Evolutionary conservation across 1,284 basidiomycete species (phyloP), one percentile per base, ranked within the genome.

Genomic region (Pseudozyma tsukubaensis): DNA sequence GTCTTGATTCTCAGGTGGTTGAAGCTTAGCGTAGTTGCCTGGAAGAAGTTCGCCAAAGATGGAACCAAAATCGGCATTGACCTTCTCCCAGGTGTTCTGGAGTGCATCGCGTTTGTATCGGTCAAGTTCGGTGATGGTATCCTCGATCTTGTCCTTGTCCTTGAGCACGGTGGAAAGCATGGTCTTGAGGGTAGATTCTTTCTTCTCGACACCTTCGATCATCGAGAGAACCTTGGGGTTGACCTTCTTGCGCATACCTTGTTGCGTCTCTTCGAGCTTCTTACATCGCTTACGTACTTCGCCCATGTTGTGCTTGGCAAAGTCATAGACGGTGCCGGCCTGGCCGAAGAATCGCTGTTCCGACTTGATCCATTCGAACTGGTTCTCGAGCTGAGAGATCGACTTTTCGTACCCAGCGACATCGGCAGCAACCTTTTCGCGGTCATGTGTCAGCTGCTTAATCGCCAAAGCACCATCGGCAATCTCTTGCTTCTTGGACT

Each of bases 181-280:
- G 86, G 92, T 93, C 85, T 91, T 92, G 59, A 97, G 87, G 21
- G 90, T 89, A 0, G 89, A 86, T 85, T 99, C 96, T 81, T 93
- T 92, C 88, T 97, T 97, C 88, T 99, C 97, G 44, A 96, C 93
- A 61, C 94, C 97, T 79, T 98, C 96, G 67, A 99, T 94, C 92
- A 94, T 95, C 81, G 92, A 93, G 87, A 97, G 90, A 55, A 95
- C 94, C 85, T 97, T 97, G 7, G 92, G 91, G 81, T 99, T 98
- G 76, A 98, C 89, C 85, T 96, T 97, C 87, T 94, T 94, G 86
- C 93, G 94, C 90, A 94, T 91, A 36, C 91, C 90, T 79, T 91
- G 91, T 81, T 94, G 93, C 66, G 91, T 88, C 50, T 90, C 88
- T 78, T 94, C 91, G 18, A 98, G 88, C 82, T 94, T 92, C 44